Evolutionary conservation across 768 basidiomycete genomes (phyloP).

Genomic region (Lactarius hengduanensis): DNA sequence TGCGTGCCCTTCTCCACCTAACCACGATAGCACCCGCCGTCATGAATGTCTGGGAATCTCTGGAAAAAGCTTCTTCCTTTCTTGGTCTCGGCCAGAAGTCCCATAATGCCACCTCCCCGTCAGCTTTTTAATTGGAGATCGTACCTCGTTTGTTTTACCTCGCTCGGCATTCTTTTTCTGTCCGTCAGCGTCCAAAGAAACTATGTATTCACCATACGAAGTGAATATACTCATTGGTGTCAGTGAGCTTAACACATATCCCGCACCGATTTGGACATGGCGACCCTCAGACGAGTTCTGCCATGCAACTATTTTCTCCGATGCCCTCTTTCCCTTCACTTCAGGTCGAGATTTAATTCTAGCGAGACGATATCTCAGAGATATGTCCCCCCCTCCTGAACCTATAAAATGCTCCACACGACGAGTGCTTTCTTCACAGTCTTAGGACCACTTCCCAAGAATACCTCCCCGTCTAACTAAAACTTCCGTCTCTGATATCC

Average conservation of each 20-base stretch:
- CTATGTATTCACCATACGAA: slow-evolving; percentile 11
- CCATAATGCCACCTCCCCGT: slow-evolving; percentile 24
- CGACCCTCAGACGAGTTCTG: slow-evolving; percentile 12
- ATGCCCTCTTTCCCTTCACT: slow-evolving; percentile 10
- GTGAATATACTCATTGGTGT: slow-evolving; percentile 22
- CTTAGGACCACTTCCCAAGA: slow-evolving; percentile 10
- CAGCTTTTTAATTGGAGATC: slow-evolving; percentile 13
- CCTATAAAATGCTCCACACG: slow-evolving; percentile 24
- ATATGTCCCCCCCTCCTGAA: not conserved
- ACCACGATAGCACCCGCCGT: slow-evolving; percentile 11
- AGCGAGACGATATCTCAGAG: slow-evolving; percentile 1
- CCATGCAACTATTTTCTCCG: slow-evolving; percentile 6
- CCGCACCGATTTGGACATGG: slow-evolving; percentile 18
- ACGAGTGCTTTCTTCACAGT: slow-evolving; percentile 9
- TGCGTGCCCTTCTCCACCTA: not conserved
- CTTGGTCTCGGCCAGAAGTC: slow-evolving; percentile 19
- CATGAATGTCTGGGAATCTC: slow-evolving; percentile 9
- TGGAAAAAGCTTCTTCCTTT: slow-evolving; percentile 23
- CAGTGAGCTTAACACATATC: slow-evolving; percentile 12
- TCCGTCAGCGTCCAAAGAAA: slow-evolving; percentile 18
- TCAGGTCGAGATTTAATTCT: slow-evolving; percentile 15
- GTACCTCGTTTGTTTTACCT: slow-evolving; percentile 18
- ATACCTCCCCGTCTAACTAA: slow-evolving; percentile 15
- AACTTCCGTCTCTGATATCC: not conserved
- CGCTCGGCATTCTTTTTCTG: slow-evolving; percentile 17